Evolutionary conservation across 2,329 filamentous ascomycete genomes (phyloP), one percentile per base, ranked within the genome.

Genomic region (Arthroderma uncinatum): DNA sequence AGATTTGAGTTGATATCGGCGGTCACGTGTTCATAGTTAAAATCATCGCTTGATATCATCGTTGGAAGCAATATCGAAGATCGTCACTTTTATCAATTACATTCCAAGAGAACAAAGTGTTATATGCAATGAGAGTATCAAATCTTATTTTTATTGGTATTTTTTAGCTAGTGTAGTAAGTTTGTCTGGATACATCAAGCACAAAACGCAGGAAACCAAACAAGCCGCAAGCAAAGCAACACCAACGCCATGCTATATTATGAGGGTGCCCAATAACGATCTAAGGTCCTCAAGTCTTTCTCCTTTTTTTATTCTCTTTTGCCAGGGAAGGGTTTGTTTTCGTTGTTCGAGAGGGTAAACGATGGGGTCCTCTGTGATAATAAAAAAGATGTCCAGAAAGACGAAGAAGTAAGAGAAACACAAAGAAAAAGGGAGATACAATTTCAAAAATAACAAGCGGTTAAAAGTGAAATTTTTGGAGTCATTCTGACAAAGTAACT

Each of bases 221-320:
- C 33, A 53, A 53, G 36, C 50, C 50, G 19, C 50, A 48, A 37
- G 30, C 34, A 53, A 60, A 53, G 55, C 54, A 61, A 57, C 52
- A 60, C 57, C 58, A 64, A 64, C 63, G 61, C 63, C 63, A 59
- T 61, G 63, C 61, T 65, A 50, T 50, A 50, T 50, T 50, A 62
- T 63, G 59, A 61, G 61, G 59, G 56, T 61, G 57, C 54, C 52
- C 57, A 59, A 62, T 60, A 62, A 62, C 62, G 59, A 61, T 59
- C 60, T 64, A 66, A 59, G 21, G 30, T 39, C 36, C 25, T 53
- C 50, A 59, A 61, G 61, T 60, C 63, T 60, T 62, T 62, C 34
- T 63, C 62, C 63, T 61, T 64, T 64, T 64, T 61, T 61, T 63
- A 59, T 59, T 16, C 39, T 50, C 50, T 40, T 55, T n/a, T 34